These are phyloP conservation scores for Lichtheimia corymbifera DNA, from an alignment of 371 early-diverging fungal species.

Conservation along the genomic window DNA sequence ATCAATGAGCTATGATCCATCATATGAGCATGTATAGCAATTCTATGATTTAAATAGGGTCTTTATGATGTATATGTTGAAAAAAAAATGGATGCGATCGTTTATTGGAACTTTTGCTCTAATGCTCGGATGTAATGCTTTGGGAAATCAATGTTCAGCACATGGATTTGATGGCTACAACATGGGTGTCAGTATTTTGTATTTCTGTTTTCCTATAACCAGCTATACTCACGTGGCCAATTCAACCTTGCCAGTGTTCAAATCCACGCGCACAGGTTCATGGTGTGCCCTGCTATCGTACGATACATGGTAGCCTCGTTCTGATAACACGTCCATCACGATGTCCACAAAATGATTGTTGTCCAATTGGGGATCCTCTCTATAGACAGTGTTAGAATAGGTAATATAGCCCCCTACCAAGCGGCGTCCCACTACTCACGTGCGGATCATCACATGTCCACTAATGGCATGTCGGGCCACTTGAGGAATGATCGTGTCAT, in stretches of 20 bases:
- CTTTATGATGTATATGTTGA: too few relatives aligned
- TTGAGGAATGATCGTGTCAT: slow-evolving; percentile 56
- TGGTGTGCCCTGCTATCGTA: slow-evolving; percentile 59
- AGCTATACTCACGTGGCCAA: slow-evolving; percentile 45
- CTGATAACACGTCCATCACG: slow-evolving; percentile 68
- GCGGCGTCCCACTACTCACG: slow-evolving; percentile 38
- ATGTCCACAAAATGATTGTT: slow-evolving; percentile 60
- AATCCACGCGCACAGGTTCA: slow-evolving; percentile 59
- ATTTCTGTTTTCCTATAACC: background rate
- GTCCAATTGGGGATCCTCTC: slow-evolving; percentile 49
- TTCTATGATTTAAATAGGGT: too few relatives aligned
- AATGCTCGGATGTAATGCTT: slow-evolving; percentile 68
- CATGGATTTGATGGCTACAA: slow-evolving; percentile 42
- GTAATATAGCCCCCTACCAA: background rate
- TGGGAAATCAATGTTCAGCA: slow-evolving; percentile 66
- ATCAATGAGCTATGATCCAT: too few relatives aligned
- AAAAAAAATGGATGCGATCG: background rate
- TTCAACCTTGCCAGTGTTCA: slow-evolving; percentile 63
- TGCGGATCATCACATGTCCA: slow-evolving; percentile 64
- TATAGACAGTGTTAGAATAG: slow-evolving; percentile 12
- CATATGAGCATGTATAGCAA: too few relatives aligned
- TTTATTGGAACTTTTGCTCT: slow-evolving; percentile 63
- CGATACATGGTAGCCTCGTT: slow-evolving; percentile 67
- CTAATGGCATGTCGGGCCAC: slow-evolving; percentile 63
- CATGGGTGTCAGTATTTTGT: background rate